These are phyloP conservation scores for Zygosaccharomyces sapae DNA, from an alignment of 1,139 yeast species.

Conservation along the genomic window DNA sequence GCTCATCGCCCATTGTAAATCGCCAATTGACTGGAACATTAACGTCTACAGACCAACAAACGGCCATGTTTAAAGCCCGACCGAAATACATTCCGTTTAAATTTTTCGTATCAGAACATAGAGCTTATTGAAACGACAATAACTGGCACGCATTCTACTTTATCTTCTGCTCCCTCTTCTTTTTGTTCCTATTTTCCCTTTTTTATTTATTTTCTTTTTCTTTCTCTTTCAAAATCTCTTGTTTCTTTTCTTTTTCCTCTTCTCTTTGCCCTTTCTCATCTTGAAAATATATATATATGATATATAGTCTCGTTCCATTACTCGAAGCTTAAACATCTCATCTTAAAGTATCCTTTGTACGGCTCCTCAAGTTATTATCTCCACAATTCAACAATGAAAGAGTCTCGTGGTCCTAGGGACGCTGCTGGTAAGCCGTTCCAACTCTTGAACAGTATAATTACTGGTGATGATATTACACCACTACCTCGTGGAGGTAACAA, in stretches of 20 bases:
- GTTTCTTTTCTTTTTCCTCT: slow-evolving; percentile 1
- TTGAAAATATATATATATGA: slow-evolving; percentile 1
- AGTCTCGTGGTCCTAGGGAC: slow-evolving; percentile 5
- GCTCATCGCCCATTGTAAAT: not conserved
- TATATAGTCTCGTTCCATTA: not conserved
- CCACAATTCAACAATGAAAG: not conserved
- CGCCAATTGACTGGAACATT: slow-evolving; percentile 6
- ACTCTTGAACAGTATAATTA: slow-evolving; percentile 19
- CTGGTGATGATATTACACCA: slow-evolving; percentile 30
- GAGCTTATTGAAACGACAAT: slow-evolving; percentile 10
- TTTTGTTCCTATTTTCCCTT: not conserved
- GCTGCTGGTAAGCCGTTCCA: slow-evolving; percentile 15
- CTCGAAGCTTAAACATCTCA: not conserved
- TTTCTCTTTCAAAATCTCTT: not conserved
- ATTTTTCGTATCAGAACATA: not conserved
- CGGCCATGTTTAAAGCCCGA: not conserved
- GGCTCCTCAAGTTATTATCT: not conserved
- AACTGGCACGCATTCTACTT: slow-evolving; percentile 1
- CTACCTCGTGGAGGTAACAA: slow-evolving; percentile 10
- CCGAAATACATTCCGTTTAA: not conserved
- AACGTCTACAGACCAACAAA: slow-evolving; percentile 11
- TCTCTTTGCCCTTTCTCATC: slow-evolving; percentile 3
- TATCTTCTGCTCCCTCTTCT: slow-evolving; percentile 8
- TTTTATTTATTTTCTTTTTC: not conserved
- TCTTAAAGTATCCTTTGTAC: not conserved